phyloP scores from a whole-genome alignment of 106 monocot genomes.

The Allium fistulosum region DNA sequence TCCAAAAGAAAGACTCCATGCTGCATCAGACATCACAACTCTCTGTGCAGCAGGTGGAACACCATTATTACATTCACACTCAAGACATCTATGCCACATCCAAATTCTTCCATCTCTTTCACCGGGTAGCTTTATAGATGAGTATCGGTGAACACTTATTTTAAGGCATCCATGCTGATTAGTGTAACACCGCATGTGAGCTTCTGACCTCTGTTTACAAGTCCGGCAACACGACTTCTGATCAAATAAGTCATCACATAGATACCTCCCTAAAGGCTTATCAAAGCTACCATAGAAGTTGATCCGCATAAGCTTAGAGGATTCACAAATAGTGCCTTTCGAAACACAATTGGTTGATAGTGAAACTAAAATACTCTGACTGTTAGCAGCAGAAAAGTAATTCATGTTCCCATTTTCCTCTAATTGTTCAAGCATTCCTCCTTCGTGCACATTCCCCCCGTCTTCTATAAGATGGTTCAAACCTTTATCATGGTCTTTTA shows the following conservation, averaged over 20 bases:
- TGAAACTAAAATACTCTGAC: constrained; percentile 91
- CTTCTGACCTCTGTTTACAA: constrained; percentile 69
- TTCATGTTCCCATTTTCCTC: constrained; percentile 3
- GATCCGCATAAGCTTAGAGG: constrained; percentile 70
- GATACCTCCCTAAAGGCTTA: constrained; percentile 85
- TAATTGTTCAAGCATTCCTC: constrained; percentile 10
- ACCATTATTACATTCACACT: constrained; percentile 54
- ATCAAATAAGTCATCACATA: constrained; percentile 82
- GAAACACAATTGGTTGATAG: constrained; percentile 59
- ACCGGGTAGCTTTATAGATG: constrained; percentile 55
- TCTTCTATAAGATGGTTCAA: constrained; percentile 12
- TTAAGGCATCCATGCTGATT: constrained; percentile 76
- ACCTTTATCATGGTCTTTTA: constrained; percentile 1
- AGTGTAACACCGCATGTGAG: constrained; percentile 76
- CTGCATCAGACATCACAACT: constrained; percentile 93
- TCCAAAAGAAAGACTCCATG: constrained; percentile 95
- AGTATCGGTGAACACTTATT: constrained; percentile 55
- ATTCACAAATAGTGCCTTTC: constrained; percentile 62
- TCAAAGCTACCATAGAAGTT: constrained; percentile 93
- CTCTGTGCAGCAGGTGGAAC: constrained; percentile 74
- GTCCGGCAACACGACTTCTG: constrained; percentile 51
- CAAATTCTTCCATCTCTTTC: constrained; percentile 87
- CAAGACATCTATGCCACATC: constrained; percentile 99
- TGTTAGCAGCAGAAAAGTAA: constrained; percentile 44
- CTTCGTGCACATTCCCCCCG: constrained; percentile 4